These are phyloP conservation scores for Pulveroboletus sp. DNA, from an alignment of 768 basidiomycete species.

Conservation along the genomic window DNA sequence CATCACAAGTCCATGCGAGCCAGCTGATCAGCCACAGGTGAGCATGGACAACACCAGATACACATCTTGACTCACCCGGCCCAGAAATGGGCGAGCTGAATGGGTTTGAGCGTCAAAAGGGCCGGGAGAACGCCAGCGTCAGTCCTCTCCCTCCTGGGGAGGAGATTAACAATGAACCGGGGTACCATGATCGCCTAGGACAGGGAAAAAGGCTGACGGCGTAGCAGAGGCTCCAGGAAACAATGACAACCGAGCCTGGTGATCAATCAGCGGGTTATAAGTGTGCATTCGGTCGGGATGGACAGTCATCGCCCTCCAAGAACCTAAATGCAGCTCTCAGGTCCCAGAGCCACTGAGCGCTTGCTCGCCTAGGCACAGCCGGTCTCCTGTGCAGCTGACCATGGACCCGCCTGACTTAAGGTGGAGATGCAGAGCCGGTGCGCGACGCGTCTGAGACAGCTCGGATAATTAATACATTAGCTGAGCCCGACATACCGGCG, in stretches of 20 bases:
- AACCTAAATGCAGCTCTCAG: constrained; percentile 11
- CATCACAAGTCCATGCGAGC: constrained; percentile 85
- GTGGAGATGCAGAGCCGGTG: too few relatives aligned
- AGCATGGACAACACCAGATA: neutral
- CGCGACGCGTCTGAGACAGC: too few relatives aligned
- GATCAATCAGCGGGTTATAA: constrained; percentile 3
- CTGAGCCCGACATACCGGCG: too few relatives aligned
- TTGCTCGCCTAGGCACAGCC: constrained; percentile 13
- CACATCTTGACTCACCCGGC: constrained; percentile 39
- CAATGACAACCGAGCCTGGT: neutral
- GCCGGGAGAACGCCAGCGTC: constrained; percentile 39
- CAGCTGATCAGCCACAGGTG: constrained; percentile 40
- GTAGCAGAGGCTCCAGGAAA: neutral
- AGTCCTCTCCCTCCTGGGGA: constrained; percentile 44
- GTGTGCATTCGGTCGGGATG: neutral
- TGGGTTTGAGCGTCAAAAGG: constrained; percentile 40
- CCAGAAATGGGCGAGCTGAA: constrained; percentile 58
- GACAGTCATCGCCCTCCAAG: constrained; percentile 3
- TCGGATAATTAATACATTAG: too few relatives aligned
- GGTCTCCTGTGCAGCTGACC: constrained; percentile 6
- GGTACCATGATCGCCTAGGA: constrained; percentile 13
- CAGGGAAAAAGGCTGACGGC: neutral
- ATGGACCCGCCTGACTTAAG: neutral
- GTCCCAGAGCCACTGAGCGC: constrained; percentile 1
- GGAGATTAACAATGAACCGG: constrained; percentile 42